Conservation (phyloP, 306 rosid species). For the Luffa aegyptiaca region DNA sequence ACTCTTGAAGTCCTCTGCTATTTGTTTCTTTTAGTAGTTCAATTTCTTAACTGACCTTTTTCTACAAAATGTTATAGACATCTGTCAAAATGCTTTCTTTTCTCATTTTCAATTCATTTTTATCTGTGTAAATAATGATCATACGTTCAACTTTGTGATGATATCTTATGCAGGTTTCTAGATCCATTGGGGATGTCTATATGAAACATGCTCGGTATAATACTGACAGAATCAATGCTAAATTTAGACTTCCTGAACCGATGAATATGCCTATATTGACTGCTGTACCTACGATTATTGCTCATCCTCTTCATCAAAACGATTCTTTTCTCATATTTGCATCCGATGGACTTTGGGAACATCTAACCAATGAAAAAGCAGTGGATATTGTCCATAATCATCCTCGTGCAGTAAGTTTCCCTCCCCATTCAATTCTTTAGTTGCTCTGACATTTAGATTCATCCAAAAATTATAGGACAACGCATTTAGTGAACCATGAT, state of each 20-base stretch:
- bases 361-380: slow-evolving; percentile 77
- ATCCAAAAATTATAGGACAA: not conserved
- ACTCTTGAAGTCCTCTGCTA: not conserved
- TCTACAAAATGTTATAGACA: not conserved
- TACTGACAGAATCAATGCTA: slow-evolving; percentile 52
- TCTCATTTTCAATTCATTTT: not conserved
- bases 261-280: slow-evolving; percentile 69
- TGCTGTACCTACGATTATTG: slow-evolving; percentile 64
- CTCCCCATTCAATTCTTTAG: not conserved
- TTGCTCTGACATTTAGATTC: not conserved
- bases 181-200: slow-evolving; percentile 83
- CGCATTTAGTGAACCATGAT: not conserved
- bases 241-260: slow-evolving; percentile 86
- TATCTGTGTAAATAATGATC: not conserved
- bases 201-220: slow-evolving; percentile 74
- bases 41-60: not conserved
- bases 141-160: slow-evolving; percentile 7
- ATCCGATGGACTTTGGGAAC: slow-evolving; percentile 98
- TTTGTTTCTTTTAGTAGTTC: not conserved
- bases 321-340: slow-evolving; percentile 97
- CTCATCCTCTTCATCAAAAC: slow-evolving; percentile 71
- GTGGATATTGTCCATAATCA: slow-evolving; percentile 75
- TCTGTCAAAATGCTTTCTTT: not conserved
- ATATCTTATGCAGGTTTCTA: slow-evolving; percentile 69
- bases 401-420: slow-evolving; percentile 56